These are phyloP conservation scores for Entomortierella lignicola DNA, from an alignment of 192 early-diverging fungal genomes.

Conservation along the genomic window DNA sequence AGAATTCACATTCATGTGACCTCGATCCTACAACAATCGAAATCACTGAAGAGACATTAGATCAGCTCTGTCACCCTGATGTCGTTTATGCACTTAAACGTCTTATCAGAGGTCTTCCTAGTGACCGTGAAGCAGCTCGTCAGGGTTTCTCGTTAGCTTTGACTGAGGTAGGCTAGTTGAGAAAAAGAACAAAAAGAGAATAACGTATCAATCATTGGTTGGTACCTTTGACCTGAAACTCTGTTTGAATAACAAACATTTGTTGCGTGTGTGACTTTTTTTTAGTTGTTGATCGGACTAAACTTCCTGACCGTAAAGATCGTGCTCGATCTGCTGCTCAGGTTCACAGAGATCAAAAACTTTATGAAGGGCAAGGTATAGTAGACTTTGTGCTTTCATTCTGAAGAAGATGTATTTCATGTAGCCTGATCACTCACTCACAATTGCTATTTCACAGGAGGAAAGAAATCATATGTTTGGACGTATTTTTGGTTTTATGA, in stretches of 20 bases:
- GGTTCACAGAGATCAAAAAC: slow-evolving; percentile 70
- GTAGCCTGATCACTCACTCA: too few relatives aligned
- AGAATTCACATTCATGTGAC: slow-evolving; percentile 53
- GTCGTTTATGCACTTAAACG: slow-evolving; percentile 90
- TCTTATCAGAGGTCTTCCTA: slow-evolving; percentile 88
- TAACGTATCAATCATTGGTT: too few relatives aligned
- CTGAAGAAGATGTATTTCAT: too few relatives aligned
- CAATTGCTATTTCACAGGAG: slow-evolving; percentile 63
- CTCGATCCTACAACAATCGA: slow-evolving; percentile 50
- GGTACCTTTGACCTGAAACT: too few relatives aligned
- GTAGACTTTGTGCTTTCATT: too few relatives aligned
- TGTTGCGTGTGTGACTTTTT: not conserved
- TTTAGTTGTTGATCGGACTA: slow-evolving; percentile 47
- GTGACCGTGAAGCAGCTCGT: slow-evolving; percentile 86
- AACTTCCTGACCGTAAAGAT: slow-evolving; percentile 60
- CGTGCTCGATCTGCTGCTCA: slow-evolving; percentile 77
- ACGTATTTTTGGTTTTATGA: slow-evolving; percentile 89
- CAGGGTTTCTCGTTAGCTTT: slow-evolving; percentile 97
- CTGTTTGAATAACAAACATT: too few relatives aligned
- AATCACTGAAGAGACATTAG: slow-evolving; percentile 70
- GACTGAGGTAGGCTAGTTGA: slow-evolving; percentile 75
- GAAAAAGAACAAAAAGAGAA: too few relatives aligned
- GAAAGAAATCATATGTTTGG: slow-evolving; percentile 91
- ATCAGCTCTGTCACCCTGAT: slow-evolving; percentile 77
- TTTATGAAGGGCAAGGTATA: slow-evolving; percentile 73